Conservation (phyloP, 2,329 filamentous ascomycete species). For the Paraphoma chrysanthemicola region DNA sequence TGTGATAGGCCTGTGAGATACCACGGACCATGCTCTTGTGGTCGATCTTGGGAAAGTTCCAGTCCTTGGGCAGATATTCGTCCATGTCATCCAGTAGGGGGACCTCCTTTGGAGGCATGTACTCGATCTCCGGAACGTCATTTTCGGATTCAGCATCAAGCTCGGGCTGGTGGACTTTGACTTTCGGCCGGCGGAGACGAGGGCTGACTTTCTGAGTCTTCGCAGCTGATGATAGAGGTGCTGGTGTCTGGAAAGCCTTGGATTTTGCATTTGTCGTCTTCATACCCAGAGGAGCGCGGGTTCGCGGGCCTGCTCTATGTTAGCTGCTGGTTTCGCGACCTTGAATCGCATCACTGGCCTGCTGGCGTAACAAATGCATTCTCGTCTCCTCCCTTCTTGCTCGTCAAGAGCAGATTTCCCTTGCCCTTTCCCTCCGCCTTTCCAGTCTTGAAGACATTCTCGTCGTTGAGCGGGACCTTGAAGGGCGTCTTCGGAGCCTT, state of each 20-base stretch:
- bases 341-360: constrained; percentile 58
- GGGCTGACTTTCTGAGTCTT: constrained; percentile 71
- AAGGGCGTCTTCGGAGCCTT: constrained; percentile 84
- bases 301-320: constrained; percentile 51
- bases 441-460: constrained; percentile 74
- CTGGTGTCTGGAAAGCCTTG: constrained; percentile 69
- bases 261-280: constrained; percentile 97
- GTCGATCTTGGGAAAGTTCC: constrained; percentile 59
- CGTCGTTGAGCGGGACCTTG: constrained; percentile 79
- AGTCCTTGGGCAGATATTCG: constrained; percentile 63
- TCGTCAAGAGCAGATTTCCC: constrained; percentile 58
- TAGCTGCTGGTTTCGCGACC: constrained; percentile 3
- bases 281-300: constrained; percentile 82
- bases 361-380: constrained; percentile 79
- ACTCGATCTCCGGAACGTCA: constrained; percentile 81
- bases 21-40: constrained; percentile 62
- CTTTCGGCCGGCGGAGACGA: constrained; percentile 60
- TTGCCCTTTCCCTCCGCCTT: constrained; percentile 67
- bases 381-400: constrained; percentile 63
- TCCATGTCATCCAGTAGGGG: constrained; percentile 73
- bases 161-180: constrained; percentile 70
- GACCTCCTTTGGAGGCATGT: constrained; percentile 76
- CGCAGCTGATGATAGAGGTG: constrained; percentile 64
- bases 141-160: constrained; percentile 58
- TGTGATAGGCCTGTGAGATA: constrained; percentile 58